phyloP scores from a whole-genome alignment of 805 yeast genomes.

The Ogataea degrootiae region DNA sequence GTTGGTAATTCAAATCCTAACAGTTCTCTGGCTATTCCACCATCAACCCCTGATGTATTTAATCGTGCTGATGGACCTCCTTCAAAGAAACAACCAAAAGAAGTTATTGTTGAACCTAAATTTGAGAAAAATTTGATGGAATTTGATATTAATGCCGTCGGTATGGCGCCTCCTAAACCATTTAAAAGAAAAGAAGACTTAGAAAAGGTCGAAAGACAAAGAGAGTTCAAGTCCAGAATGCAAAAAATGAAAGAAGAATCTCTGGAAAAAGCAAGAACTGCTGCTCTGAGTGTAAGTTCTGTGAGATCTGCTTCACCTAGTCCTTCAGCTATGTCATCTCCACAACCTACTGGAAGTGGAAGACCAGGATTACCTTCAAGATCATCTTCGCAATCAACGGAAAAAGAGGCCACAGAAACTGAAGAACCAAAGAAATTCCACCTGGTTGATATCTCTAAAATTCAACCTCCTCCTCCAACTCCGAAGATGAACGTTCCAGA shows the following conservation, averaged over 20 bases:
- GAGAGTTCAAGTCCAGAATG: constrained; percentile 21
- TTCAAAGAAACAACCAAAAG: constrained; percentile 14
- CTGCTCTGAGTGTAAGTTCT: constrained; percentile 5
- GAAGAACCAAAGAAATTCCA: constrained; percentile 17
- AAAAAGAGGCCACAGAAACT: neutral
- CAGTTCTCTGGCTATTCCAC: constrained; percentile 10
- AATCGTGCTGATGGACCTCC: neutral
- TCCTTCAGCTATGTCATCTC: neutral
- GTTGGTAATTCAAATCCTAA: constrained; percentile 1
- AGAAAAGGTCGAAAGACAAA: constrained; percentile 18
- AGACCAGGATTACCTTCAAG: constrained; percentile 11
- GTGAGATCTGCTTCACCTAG: constrained; percentile 6
- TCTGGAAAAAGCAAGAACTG: constrained; percentile 21
- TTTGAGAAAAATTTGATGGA: constrained; percentile 28
- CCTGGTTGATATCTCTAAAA: constrained; percentile 22
- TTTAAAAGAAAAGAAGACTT: constrained; percentile 22
- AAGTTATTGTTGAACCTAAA: constrained; percentile 23
- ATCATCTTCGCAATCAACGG: constrained; percentile 3
- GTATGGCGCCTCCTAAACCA: constrained; percentile 45
- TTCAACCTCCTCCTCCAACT: constrained; percentile 27
- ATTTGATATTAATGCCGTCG: constrained; percentile 34
- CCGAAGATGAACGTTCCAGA: constrained; percentile 3
- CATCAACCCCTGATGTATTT: neutral
- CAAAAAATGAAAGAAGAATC: constrained; percentile 26
- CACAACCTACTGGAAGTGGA: constrained; percentile 1